Evolutionary conservation across 106 monocot species (phyloP).

Genomic region (Posidonia australis): DNA sequence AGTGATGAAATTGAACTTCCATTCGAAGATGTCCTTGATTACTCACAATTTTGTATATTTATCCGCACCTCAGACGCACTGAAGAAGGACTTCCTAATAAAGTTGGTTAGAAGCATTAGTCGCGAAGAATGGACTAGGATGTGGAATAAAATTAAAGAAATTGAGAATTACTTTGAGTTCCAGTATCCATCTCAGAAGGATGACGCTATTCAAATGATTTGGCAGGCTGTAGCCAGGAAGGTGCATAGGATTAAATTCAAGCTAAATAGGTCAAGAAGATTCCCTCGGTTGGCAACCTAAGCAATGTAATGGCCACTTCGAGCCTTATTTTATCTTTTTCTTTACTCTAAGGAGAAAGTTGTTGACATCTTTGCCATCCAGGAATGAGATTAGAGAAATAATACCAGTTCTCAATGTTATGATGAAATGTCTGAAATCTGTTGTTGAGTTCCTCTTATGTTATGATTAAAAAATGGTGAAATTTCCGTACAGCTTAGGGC

Average conservation of each 20-base stretch:
- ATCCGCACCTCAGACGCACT: constrained; percentile 48
- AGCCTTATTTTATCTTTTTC: too few species aligned
- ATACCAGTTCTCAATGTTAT: too few species aligned
- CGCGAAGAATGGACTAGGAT: constrained; percentile 46
- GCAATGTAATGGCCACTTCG: too few species aligned
- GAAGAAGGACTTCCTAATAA: constrained; percentile 41
- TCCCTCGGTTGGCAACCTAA: constrained; percentile 5
- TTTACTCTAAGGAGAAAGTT: too few species aligned
- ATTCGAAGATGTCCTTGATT: constrained; percentile 54
- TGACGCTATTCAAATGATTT: constrained; percentile 75
- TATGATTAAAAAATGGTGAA: too few species aligned
- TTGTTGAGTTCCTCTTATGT: too few species aligned
- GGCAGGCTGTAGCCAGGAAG: constrained; percentile 57
- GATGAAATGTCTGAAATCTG: too few species aligned
- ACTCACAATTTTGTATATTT: constrained; percentile 60
- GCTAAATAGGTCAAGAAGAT: constrained; percentile 36
- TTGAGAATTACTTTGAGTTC: constrained; percentile 43
- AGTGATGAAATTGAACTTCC: constrained; percentile 72
- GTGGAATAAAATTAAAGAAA: constrained; percentile 53
- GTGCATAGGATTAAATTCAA: constrained; percentile 35
- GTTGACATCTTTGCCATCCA: too few species aligned
- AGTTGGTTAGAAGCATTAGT: constrained; percentile 35
- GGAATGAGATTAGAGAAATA: too few species aligned
- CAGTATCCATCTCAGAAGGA: constrained; percentile 38
- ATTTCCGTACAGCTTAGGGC: too few species aligned